Evolutionary conservation across 495 filamentous ascomycete species (phyloP).

Genomic region (Talaromyces proteolyticus): DNA sequence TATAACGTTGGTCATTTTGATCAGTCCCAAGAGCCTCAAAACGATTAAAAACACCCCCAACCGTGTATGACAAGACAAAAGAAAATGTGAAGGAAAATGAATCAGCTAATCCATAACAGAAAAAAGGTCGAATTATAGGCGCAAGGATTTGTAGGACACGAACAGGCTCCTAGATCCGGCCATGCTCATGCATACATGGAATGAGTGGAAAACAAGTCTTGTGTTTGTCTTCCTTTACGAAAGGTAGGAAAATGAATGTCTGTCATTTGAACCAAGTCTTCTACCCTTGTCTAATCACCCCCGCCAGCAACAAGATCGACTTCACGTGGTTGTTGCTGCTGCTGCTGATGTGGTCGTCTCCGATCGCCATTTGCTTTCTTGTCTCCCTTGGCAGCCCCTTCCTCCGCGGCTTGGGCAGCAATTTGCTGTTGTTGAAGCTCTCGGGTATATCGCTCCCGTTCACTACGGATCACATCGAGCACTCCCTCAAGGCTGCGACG

Average conservation of each 20-base stretch:
- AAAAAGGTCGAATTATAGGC: too few relatives aligned
- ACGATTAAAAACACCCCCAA: not conserved
- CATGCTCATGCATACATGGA: not conserved
- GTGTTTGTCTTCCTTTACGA: too few relatives aligned
- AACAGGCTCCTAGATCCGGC: too few relatives aligned
- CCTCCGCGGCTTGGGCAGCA: constrained; percentile 14
- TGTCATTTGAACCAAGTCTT: too few relatives aligned
- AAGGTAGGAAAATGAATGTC: too few relatives aligned
- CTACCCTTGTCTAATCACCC: constrained; percentile 6
- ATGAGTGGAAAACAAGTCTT: too few relatives aligned
- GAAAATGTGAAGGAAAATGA: too few relatives aligned
- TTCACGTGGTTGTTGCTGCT: constrained; percentile 22
- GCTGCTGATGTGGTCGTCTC: constrained; percentile 23
- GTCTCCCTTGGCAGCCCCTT: constrained; percentile 13
- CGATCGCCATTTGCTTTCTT: constrained; percentile 24
- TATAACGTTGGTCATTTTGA: too few relatives aligned
- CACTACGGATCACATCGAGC: constrained; percentile 64
- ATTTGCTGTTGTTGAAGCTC: constrained; percentile 32
- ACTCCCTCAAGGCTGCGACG: constrained; percentile 70
- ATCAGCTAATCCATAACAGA: too few relatives aligned
- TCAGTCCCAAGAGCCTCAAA: too few relatives aligned
- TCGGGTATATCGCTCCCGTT: constrained; percentile 60
- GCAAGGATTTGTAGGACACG: too few relatives aligned
- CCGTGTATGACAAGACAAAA: not conserved
- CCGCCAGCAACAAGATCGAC: constrained; percentile 20